These are phyloP conservation scores for Venturia pyrina DNA, from an alignment of 2,329 filamentous ascomycete species.

Conservation along the genomic window DNA sequence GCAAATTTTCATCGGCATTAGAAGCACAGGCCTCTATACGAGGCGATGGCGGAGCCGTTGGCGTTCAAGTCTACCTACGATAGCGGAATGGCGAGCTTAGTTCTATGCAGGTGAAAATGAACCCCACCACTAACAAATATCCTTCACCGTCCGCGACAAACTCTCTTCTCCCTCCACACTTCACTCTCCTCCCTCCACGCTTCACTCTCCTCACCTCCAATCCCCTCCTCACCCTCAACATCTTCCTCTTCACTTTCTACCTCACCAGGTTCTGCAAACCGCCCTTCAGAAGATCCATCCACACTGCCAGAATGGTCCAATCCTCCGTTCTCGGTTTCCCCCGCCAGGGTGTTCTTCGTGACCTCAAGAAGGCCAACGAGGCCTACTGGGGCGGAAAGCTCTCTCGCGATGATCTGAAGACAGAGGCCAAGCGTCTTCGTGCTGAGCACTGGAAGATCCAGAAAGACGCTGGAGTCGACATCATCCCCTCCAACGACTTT, in stretches of 20 bases:
- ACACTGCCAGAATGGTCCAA: constrained; percentile 33
- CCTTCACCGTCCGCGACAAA: not conserved
- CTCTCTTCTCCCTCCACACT: no score
- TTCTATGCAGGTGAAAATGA: not conserved
- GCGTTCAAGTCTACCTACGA: no score
- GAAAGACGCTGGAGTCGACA: constrained; percentile 93
- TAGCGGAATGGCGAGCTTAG: constrained; percentile 4
- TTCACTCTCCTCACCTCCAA: not conserved
- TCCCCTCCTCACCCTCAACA: not conserved
- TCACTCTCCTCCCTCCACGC: not conserved
- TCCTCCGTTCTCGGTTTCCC: constrained; percentile 91
- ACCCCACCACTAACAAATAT: not conserved
- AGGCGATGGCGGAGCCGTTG: not conserved
- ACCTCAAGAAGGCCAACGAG: constrained; percentile 99
- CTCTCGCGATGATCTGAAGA: constrained; percentile 79
- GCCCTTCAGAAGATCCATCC: not conserved
- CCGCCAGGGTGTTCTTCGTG: constrained; percentile 95
- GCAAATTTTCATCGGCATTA: not conserved
- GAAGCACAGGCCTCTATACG: not conserved
- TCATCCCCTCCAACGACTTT: constrained; percentile 99
- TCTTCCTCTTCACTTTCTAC: not conserved
- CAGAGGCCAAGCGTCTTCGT: constrained; percentile 94
- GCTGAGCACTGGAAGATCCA: constrained; percentile 99
- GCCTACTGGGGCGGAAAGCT: constrained; percentile 96
- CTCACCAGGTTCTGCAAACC: not conserved